Percentiles rank a stretch among this genome's conserved stretches.
These are phyloP conservation scores for Eucalyptus pumila DNA, from an alignment of 345 rosid species.

Conservation along the genomic window DNA sequence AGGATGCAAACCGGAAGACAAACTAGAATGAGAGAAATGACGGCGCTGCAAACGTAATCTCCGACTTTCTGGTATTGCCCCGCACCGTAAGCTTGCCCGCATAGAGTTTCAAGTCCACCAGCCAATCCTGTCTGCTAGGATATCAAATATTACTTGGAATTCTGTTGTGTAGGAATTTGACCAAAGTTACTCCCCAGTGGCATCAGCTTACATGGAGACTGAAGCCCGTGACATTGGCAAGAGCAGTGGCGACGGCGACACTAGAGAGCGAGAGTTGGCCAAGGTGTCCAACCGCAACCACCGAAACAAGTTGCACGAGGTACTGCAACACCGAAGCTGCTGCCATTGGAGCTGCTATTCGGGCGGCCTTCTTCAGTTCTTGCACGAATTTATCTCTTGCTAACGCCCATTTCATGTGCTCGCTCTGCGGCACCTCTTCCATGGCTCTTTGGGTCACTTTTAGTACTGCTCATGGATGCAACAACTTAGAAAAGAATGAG, in stretches of 20 bases:
- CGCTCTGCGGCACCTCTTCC: neutral
- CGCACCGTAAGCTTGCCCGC: constrained; percentile 27
- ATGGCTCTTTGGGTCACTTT: neutral
- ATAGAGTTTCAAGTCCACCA: constrained; percentile 17
- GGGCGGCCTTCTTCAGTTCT: constrained; percentile 3
- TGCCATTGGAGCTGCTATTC: constrained; percentile 10
- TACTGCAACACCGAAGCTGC: constrained; percentile 10
- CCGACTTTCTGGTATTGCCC: constrained; percentile 10
- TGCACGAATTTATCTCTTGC: neutral
- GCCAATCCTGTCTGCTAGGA: constrained; percentile 6
- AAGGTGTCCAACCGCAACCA: constrained; percentile 7
- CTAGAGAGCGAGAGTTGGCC: constrained; percentile 14
- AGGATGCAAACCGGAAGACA: constrained; percentile 4
- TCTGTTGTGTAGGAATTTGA: neutral
- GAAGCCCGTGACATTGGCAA: constrained; percentile 11
- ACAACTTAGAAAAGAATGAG: neutral
- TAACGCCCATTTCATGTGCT: neutral
- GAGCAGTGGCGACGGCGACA: constrained; percentile 10
- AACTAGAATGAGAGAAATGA: constrained; percentile 6
- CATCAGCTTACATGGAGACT: constrained; percentile 5
- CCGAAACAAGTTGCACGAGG: constrained; percentile 6
- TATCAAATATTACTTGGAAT: neutral
- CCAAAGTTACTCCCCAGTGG: neutral
- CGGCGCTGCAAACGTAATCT: constrained; percentile 2
- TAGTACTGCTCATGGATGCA: neutral